These are phyloP conservation scores for Pichia sp. DNA, from an alignment of 1,139 yeast genomes.

Conservation along the genomic window DNA sequence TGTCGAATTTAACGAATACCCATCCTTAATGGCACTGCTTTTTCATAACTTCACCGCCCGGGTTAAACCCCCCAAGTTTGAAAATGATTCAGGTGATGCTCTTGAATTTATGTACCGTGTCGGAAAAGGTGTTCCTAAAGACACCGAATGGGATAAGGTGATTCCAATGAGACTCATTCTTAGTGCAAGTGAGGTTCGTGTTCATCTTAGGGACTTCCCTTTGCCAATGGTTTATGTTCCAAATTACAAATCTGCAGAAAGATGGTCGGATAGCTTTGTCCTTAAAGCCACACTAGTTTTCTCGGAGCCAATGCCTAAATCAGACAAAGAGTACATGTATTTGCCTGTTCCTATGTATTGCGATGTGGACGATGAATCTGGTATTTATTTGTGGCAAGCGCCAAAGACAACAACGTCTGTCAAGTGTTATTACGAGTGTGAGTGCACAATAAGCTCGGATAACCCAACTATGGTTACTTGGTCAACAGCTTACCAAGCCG, in stretches of 20 bases:
- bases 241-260: slow-evolving; percentile 32
- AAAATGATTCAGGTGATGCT: slow-evolving; percentile 40
- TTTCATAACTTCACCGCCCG: slow-evolving; percentile 55
- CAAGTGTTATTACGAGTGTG: slow-evolving; percentile 63
- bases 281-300: slow-evolving; percentile 47
- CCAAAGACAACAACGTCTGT: slow-evolving; percentile 76
- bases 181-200: slow-evolving; percentile 47
- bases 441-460: slow-evolving; percentile 51
- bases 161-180: slow-evolving; percentile 57
- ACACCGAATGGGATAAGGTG: slow-evolving; percentile 61
- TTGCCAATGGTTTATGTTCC: slow-evolving; percentile 46
- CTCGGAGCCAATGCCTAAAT: slow-evolving; percentile 39
- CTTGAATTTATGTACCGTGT: slow-evolving; percentile 60
- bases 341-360: slow-evolving; percentile 58
- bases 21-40: slow-evolving; percentile 60
- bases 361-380: slow-evolving; percentile 28
- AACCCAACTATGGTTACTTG: slow-evolving; percentile 70
- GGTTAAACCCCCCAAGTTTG: slow-evolving; percentile 53
- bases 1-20: slow-evolving; percentile 52
- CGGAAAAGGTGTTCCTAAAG: slow-evolving; percentile 80
- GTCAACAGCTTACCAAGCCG: slow-evolving; percentile 80
- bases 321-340: slow-evolving; percentile 33
- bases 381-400: slow-evolving; percentile 55
- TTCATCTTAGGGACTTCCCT: slow-evolving; percentile 68
- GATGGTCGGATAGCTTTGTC: slow-evolving; percentile 23